phyloP scores from a whole-genome alignment of 1,139 yeast species.

The Geotrichum bryndzae region DNA sequence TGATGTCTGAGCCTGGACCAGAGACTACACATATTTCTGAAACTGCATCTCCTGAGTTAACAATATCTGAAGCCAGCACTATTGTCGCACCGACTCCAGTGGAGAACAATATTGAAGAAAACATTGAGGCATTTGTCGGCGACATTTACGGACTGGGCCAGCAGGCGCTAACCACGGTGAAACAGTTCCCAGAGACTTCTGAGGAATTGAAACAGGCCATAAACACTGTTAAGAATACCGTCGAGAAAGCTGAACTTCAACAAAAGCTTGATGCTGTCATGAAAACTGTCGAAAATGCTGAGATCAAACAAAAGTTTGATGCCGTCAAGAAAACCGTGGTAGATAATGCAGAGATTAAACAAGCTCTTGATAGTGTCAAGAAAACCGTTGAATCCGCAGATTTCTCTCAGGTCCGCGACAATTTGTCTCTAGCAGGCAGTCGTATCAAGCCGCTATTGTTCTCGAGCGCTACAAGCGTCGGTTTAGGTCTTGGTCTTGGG shows the following conservation, averaged over 20 bases:
- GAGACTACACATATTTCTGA: neutral
- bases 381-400: neutral
- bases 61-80: neutral
- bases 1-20: neutral
- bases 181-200: neutral
- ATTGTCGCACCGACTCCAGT: neutral
- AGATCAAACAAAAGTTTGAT: neutral
- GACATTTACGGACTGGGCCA: constrained; percentile 11
- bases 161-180: constrained; percentile 7
- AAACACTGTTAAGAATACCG: constrained; percentile 3
- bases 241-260: neutral
- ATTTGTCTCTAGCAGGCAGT: neutral
- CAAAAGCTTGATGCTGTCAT: constrained; percentile 1
- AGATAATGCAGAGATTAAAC: neutral
- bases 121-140: constrained; percentile 15
- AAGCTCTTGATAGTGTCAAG: constrained; percentile 2
- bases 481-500: neutral
- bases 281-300: neutral
- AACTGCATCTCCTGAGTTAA: neutral
- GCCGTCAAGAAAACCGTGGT: neutral
- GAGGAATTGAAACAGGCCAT: constrained; percentile 6
- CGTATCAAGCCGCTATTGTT: neutral
- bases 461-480: neutral
- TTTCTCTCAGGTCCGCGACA: neutral
- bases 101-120: constrained; percentile 10